Conservation (phyloP, 768 basidiomycete species). For the Suillus americanus region DNA sequence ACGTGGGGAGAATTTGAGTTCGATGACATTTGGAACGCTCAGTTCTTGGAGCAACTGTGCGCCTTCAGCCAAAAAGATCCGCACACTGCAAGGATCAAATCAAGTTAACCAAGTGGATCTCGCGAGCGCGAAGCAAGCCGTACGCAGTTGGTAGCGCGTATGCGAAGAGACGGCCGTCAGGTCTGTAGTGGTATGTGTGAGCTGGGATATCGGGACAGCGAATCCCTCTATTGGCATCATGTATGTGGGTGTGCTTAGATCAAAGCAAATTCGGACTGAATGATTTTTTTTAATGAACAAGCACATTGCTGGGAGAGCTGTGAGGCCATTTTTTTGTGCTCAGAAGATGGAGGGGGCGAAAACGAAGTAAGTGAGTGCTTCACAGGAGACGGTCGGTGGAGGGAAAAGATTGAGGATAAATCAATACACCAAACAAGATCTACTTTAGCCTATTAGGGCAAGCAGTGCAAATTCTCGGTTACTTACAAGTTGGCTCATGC, state of each 20-base stretch:
- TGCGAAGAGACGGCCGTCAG: constrained; percentile 85
- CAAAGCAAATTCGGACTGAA: constrained; percentile 6
- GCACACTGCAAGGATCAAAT: constrained; percentile 49
- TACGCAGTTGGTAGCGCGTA: constrained; percentile 77
- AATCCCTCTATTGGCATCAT: constrained; percentile 57
- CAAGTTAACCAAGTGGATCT: constrained; percentile 15
- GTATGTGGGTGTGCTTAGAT: constrained; percentile 68
- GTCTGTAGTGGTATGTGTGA: constrained; percentile 78
- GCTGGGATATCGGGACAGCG: constrained; percentile 63
- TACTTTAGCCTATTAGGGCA: constrained; percentile 26
- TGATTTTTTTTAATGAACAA: constrained; percentile 49
- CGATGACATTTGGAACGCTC: constrained; percentile 70
- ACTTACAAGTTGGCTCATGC: neutral
- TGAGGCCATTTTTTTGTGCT: constrained; percentile 57
- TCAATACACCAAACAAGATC: constrained; percentile 5
- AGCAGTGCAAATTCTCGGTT: constrained; percentile 7
- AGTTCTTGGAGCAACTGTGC: constrained; percentile 76
- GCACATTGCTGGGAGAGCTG: constrained; percentile 81
- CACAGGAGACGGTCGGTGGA: constrained; percentile 30
- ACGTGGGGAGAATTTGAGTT: constrained; percentile 89
- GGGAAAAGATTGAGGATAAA: constrained; percentile 25
- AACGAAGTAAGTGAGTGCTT: constrained; percentile 85
- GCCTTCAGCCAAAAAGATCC: constrained; percentile 74
- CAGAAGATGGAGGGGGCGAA: constrained; percentile 31
- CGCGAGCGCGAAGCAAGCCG: constrained; percentile 34